Percentiles rank a stretch among this genome's conserved stretches.
Conservation (phyloP, 805 yeast species). For the Wickerhamiella siamensis region DNA sequence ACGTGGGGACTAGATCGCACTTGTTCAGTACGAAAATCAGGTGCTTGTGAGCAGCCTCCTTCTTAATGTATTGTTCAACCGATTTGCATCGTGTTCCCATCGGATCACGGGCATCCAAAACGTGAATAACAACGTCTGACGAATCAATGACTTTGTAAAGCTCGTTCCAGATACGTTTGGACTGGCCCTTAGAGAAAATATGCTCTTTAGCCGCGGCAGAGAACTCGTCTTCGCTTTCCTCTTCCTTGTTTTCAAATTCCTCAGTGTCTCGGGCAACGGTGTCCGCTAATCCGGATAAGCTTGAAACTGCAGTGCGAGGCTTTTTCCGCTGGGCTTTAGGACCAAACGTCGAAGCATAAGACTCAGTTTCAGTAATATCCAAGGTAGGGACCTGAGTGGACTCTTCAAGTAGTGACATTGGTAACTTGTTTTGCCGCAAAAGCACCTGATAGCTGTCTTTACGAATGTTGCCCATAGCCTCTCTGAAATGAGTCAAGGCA, state of each 20-base stretch:
- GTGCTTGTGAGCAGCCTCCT: conserved; percentile 95
- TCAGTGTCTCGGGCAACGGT: conserved; percentile 41
- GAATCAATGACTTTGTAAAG: conserved; percentile 93
- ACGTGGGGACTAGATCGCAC: conserved; percentile 96
- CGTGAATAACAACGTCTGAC: conserved; percentile 93
- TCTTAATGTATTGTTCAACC: conserved; percentile 82
- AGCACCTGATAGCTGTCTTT: conserved; percentile 76
- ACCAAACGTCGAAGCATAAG: conserved; percentile 71
- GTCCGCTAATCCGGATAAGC: conserved; percentile 63
- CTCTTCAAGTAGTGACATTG: conserved; percentile 89
- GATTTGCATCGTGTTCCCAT: conserved; percentile 87
- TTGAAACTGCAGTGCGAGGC: conserved; percentile 66
- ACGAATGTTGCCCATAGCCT: conserved; percentile 77
- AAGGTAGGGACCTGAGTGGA: conserved; percentile 61
- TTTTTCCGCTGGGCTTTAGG: conserved; percentile 90
- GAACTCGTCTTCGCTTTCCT: conserved; percentile 53
- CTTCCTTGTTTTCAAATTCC: conserved; percentile 62
- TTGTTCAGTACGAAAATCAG: conserved; percentile 86
- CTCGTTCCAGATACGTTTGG: conserved; percentile 97
- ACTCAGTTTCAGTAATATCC: conserved; percentile 76
- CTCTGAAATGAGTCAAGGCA: conserved; percentile 85
- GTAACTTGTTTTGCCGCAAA: conserved; percentile 77
- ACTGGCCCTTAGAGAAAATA: conserved; percentile 91
- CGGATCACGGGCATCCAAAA: conserved; percentile 95
- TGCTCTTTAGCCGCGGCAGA: conserved; percentile 88